These are phyloP conservation scores for Marasmius fiardii DNA, from an alignment of 1,284 basidiomycete genomes.

Conservation along the genomic window DNA sequence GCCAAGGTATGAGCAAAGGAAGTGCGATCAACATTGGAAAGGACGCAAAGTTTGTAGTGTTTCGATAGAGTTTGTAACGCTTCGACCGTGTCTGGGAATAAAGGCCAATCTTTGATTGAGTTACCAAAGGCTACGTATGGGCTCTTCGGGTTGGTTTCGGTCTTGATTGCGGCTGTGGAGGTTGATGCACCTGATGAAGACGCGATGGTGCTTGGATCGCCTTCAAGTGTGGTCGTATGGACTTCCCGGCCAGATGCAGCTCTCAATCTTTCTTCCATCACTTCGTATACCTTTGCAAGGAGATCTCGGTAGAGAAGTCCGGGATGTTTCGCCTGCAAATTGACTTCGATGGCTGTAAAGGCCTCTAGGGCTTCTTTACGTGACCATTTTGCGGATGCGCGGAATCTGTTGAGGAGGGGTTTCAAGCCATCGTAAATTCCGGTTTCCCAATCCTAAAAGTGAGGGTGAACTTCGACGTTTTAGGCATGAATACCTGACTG, in stretches of 20 bases:
- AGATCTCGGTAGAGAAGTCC: constrained; percentile 58
- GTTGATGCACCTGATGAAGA: constrained; percentile 18
- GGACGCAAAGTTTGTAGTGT: constrained; percentile 63
- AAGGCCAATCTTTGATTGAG: constrained; percentile 58
- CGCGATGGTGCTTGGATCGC: constrained; percentile 13
- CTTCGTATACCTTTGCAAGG: constrained; percentile 50
- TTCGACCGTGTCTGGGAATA: constrained; percentile 62
- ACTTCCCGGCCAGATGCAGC: constrained; percentile 19
- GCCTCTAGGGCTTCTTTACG: constrained; percentile 49
- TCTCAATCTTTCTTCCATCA: constrained; percentile 35
- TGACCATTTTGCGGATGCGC: constrained; percentile 40
- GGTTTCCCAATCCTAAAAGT: constrained; percentile 66
- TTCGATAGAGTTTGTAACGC: constrained; percentile 58
- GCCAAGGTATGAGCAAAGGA: constrained; percentile 61
- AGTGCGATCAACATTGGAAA: constrained; percentile 69
- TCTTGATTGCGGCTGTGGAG: constrained; percentile 6
- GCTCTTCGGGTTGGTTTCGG: constrained; percentile 18
- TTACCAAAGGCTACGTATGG: constrained; percentile 45
- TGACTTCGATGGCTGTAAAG: constrained; percentile 51
- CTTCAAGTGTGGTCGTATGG: constrained; percentile 17
- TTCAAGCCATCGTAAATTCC: constrained; percentile 53
- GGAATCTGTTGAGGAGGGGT: constrained; percentile 45
- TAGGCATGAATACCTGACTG: too few species aligned
- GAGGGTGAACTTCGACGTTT: too few species aligned
- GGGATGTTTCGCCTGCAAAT: constrained; percentile 56